Conservation (phyloP, 805 yeast species). For the Suhomyces sp. region DNA sequence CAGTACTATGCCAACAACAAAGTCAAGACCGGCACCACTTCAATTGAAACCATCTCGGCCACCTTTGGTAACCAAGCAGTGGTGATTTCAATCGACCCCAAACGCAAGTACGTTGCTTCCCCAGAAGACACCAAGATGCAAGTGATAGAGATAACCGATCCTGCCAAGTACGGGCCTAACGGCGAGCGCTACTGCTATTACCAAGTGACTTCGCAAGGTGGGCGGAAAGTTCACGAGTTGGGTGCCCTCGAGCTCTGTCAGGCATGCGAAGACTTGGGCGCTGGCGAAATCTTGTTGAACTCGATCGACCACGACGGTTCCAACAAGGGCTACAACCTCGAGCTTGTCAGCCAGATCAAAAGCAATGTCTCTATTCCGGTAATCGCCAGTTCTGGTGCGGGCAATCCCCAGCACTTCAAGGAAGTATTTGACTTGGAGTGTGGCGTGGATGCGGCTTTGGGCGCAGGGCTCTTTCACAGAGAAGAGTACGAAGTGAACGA, state of each 20-base stretch:
- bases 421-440: conserved; percentile 78
- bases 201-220: conserved; percentile 95
- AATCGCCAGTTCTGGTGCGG: conserved; percentile 98
- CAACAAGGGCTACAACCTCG: conserved; percentile 90
- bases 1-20: conserved; percentile 59
- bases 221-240: conserved; percentile 78
- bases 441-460: conserved; percentile 91
- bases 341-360: conserved; percentile 76
- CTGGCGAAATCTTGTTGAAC: conserved; percentile 90
- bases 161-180: conserved; percentile 64
- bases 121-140: conserved; percentile 63
- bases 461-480: conserved; percentile 98
- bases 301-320: conserved; percentile 98
- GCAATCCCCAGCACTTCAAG: conserved; percentile 83
- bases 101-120: conserved; percentile 67
- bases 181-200: conserved; percentile 91
- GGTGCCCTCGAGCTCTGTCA: conserved; percentile 88
- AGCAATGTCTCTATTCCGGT: conserved; percentile 81
- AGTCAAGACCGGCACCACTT: conserved; percentile 67
- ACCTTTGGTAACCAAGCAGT: conserved; percentile 97
- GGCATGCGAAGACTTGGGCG: conserved; percentile 92
- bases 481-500: conserved; percentile 85
- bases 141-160: conserved; percentile 56
- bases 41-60: conserved; percentile 88
- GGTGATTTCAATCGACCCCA: conserved; percentile 97